Evolutionary conservation across 805 yeast genomes (phyloP).

Genomic region (Yamadazyma kitorensis): DNA sequence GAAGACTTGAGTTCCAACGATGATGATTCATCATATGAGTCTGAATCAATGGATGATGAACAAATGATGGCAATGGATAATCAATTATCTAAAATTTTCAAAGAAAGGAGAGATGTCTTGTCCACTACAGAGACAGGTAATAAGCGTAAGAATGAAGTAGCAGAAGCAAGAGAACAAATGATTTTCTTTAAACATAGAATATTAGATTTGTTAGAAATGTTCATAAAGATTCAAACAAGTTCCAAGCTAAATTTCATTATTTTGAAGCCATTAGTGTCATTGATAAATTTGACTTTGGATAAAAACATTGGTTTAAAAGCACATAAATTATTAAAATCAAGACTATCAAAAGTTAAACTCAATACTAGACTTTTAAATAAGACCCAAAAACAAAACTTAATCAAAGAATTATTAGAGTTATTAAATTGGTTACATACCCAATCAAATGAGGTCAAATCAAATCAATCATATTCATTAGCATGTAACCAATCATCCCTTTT

Average conservation of each 20-base stretch:
- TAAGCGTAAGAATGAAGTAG: constrained; percentile 68
- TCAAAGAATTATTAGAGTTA: constrained; percentile 20
- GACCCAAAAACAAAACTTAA: constrained; percentile 14
- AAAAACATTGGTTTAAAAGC: constrained; percentile 70
- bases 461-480: constrained; percentile 52
- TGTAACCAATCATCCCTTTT: constrained; percentile 67
- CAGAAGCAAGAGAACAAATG: constrained; percentile 77
- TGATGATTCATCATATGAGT: constrained; percentile 61
- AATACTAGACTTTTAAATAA: constrained; percentile 1
- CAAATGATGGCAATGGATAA: constrained; percentile 94
- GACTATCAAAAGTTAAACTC: constrained; percentile 50
- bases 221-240: constrained; percentile 44
- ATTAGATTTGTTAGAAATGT: constrained; percentile 72
- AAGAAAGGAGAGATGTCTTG: constrained; percentile 72
- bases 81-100: constrained; percentile 78
- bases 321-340: constrained; percentile 63
- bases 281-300: constrained; percentile 68
- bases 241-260: constrained; percentile 41
- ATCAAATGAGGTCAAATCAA: constrained; percentile 23
- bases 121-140: constrained; percentile 51
- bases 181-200: constrained; percentile 74
- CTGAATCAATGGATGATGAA: constrained; percentile 84
- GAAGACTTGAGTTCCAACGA: constrained; percentile 38
- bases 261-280: constrained; percentile 53
- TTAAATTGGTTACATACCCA: constrained; percentile 46